Conservation (phyloP, 2,329 filamentous ascomycete genomes). For the Plenodomus tracheiphilus region DNA sequence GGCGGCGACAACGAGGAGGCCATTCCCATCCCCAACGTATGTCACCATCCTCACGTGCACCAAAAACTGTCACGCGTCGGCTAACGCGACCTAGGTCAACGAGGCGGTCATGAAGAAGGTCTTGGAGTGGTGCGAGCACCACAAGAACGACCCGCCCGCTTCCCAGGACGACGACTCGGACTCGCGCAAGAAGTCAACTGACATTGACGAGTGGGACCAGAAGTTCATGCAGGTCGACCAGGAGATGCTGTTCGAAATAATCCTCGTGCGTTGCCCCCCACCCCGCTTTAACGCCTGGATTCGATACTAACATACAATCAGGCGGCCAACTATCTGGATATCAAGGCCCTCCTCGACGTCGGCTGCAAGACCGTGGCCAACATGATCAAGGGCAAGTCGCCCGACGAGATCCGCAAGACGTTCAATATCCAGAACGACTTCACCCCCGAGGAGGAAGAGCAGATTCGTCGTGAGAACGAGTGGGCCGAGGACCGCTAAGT, state of each 20-base stretch:
- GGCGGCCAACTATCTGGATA: slow-evolving; percentile 98
- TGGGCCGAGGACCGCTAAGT: slow-evolving; percentile 51
- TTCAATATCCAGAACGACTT: slow-evolving; percentile 99
- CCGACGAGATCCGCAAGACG: slow-evolving; percentile 98
- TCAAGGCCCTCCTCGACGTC: slow-evolving; percentile 96
- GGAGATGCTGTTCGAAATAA: slow-evolving; percentile 99
- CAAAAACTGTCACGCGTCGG: background rate
- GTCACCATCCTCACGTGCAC: slow-evolving; percentile 14
- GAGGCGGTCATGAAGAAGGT: slow-evolving; percentile 94
- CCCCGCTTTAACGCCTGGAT: background rate
- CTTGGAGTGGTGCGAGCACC: slow-evolving; percentile 96
- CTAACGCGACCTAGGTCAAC: slow-evolving; percentile 65
- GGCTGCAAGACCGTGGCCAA: slow-evolving; percentile 99
- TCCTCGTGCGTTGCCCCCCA: slow-evolving; percentile 66
- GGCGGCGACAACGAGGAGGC: slow-evolving; percentile 66
- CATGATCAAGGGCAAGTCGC: slow-evolving; percentile 99
- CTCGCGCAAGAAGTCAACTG: slow-evolving; percentile 95
- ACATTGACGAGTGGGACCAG: slow-evolving; percentile 99
- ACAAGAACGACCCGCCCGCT: slow-evolving; percentile 84
- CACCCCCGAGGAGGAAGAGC: slow-evolving; percentile 97
- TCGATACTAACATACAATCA: slow-evolving; percentile 43
- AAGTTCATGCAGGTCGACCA: slow-evolving; percentile 99
- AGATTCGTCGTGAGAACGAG: slow-evolving; percentile 67
- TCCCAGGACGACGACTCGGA: slow-evolving; percentile 88
- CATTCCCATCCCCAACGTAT: slow-evolving; percentile 81